Base-by-base conservation (phyloP, 2,329 filamentous ascomycete species). In the Nothomitra cinnamomea region DNA sequence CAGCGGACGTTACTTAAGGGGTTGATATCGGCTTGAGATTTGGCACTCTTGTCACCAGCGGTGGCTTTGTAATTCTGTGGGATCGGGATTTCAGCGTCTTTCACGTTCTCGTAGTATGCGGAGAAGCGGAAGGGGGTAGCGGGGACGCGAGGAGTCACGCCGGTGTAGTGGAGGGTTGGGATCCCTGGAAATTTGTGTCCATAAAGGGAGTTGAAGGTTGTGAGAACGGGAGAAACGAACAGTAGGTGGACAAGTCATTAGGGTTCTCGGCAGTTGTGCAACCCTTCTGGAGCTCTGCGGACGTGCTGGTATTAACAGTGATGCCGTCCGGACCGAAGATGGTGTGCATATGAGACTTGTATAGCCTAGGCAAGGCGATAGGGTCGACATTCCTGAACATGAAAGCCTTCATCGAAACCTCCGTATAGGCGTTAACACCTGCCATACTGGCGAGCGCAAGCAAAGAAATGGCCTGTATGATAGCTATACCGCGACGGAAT, bases 211-310 rank as follows among this genome's bases (percentile, higher is more conserved):
- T 32, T 4, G 28, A 32, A 65, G 67, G 1, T 69, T 64, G 15
- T 71, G 62, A 0, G 70, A 3, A 21, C 36, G 17, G 12, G 22
- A 22, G 25, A 1, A 35, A 53, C 63, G 51, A 57, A 63, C 69
- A 74, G 64, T 74, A 73, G 2, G 66, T 61, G 0, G 68, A 71
- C 1, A 72, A 60, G 54, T 74, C 71, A 53, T 74, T 73, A 19
- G 69, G 67, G 61, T 73, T 73, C 56, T 71, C 61, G 15, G 64
- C 67, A 7, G 65, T 68, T 8, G 70, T 68, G 63, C 71, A 74
- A 7, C 71, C 71, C 2, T 60, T 58, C 41, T 70, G 69, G 1
- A 74, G 63, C 28, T 32, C 28, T 5, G 28, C 28, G 54, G 63
- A 67, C 1, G 64, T 67, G 7, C 62, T 67, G 12, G 67, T 67